phyloP scores from a whole-genome alignment of 176 grass and related monocot genomes.

The Tillandsia fasciculata region DNA sequence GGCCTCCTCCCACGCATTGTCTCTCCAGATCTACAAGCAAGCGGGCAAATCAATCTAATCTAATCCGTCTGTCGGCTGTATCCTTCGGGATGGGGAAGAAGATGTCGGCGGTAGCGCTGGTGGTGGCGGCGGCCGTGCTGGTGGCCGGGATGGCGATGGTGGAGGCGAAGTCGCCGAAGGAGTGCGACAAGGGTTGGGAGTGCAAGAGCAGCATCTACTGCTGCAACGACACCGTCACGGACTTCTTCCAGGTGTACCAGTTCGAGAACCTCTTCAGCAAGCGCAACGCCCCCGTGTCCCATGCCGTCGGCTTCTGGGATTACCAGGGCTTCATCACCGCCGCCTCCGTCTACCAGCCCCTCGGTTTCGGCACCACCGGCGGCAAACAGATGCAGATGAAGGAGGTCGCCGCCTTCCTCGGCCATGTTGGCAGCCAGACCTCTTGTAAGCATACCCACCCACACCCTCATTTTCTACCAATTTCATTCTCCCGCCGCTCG shows the following conservation, averaged over 20 bases:
- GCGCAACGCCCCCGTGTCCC: constrained; percentile 42
- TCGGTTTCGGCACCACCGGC: constrained; percentile 78
- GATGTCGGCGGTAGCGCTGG: constrained; percentile 5
- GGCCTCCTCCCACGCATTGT: background rate
- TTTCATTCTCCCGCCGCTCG: too few relatives aligned
- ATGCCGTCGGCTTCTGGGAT: constrained; percentile 67
- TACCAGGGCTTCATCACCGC: constrained; percentile 76
- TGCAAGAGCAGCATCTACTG: constrained; percentile 72
- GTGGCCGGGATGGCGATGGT: constrained; percentile 15
- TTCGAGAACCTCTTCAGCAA: constrained; percentile 88
- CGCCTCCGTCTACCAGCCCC: constrained; percentile 50
- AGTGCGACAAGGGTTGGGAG: constrained; percentile 79
- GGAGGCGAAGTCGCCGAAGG: constrained; percentile 27
- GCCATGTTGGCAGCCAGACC: constrained; percentile 72
- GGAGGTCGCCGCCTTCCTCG: constrained; percentile 90
- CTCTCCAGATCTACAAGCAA: background rate
- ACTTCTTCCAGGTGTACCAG: constrained; percentile 77
- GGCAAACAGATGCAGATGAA: constrained; percentile 46
- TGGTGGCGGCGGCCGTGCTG: constrained; percentile 15
- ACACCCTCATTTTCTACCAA: background rate
- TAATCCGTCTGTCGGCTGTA: too few relatives aligned
- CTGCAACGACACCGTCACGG: constrained; percentile 72
- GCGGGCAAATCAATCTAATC: background rate
- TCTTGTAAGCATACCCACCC: constrained; percentile 35
- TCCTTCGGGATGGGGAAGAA: constrained; percentile 9